Evolutionary conservation across 1,284 basidiomycete species (phyloP).

Genomic region (Phylloboletellus chloephorus): DNA sequence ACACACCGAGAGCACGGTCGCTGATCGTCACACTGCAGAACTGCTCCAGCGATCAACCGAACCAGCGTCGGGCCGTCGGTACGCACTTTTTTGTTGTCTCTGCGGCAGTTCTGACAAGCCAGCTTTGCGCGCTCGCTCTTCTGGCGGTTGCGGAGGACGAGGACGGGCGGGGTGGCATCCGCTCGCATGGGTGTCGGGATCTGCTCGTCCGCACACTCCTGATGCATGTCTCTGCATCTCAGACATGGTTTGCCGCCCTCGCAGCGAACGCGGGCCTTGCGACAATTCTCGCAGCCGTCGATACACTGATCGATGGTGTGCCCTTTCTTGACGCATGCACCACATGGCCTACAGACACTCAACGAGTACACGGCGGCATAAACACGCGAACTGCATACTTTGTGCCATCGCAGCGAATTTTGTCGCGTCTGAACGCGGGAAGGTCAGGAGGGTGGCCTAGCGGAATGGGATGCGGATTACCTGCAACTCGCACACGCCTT

Average conservation of each 20-base stretch:
- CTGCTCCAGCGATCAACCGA: not conserved
- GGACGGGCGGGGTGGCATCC: conserved; percentile 21
- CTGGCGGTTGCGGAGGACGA: conserved; percentile 26
- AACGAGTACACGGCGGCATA: not conserved
- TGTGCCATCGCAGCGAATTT: conserved; percentile 51
- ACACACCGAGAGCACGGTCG: conserved; percentile 55
- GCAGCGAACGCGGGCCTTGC: conserved; percentile 50
- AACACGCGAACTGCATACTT: conserved; percentile 34
- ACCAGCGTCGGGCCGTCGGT: conserved; percentile 2
- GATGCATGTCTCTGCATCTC: conserved; percentile 41
- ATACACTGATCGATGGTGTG: conserved; percentile 45
- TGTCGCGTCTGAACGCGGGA: conserved; percentile 44
- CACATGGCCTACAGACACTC: conserved; percentile 41
- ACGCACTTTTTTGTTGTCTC: conserved; percentile 56
- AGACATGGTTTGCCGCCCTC: conserved; percentile 48
- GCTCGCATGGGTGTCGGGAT: conserved; percentile 16
- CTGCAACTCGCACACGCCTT: conserved; percentile 57
- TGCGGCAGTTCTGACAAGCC: conserved; percentile 51
- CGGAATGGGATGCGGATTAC: conserved; percentile 24
- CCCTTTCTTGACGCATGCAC: conserved; percentile 51
- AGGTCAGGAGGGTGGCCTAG: not conserved
- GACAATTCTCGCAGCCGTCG: conserved; percentile 48
- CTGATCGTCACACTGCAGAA: conserved; percentile 40
- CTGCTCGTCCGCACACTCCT: conserved; percentile 37
- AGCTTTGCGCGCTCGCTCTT: conserved; percentile 46